Evolutionary conservation across 805 yeast genomes (phyloP).

Genomic region (Schwanniomyces polymorphus): DNA sequence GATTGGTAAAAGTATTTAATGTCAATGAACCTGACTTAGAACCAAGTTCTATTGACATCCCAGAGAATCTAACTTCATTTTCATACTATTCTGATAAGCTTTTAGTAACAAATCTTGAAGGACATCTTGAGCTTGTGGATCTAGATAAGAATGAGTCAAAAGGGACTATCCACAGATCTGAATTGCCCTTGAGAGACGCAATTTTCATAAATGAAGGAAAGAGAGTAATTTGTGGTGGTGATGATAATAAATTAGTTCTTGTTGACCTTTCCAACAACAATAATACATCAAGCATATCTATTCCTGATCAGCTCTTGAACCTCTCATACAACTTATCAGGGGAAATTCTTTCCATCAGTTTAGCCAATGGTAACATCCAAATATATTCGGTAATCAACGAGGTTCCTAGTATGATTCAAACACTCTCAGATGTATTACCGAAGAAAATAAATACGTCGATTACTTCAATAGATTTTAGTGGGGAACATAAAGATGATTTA

Average conservation of each 20-base stretch:
- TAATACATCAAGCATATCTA: conserved; percentile 27
- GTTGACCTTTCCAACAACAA: conserved; percentile 39
- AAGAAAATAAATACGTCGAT: conserved; percentile 31
- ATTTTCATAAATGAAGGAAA: conserved; percentile 62
- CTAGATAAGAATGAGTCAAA: conserved; percentile 24
- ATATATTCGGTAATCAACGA: conserved; percentile 58
- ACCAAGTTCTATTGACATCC: conserved; percentile 57
- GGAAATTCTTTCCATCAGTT: conserved; percentile 57
- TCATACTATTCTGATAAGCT: conserved; percentile 15
- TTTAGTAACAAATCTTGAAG: conserved; percentile 40
- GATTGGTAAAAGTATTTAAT: conserved; percentile 53
- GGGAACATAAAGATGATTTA: conserved; percentile 45
- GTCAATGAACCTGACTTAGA: conserved; percentile 52
- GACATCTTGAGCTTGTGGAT: conserved; percentile 44
- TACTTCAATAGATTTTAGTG: conserved; percentile 35
- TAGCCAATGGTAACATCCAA: conserved; percentile 58
- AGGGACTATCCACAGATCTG: conserved; percentile 44
- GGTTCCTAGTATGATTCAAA: conserved; percentile 50
- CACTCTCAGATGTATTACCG: conserved; percentile 42
- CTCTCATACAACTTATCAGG: conserved; percentile 57
- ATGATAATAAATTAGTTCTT: conserved; percentile 56
- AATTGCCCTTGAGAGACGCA: conserved; percentile 51
- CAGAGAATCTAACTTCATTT: conserved; percentile 47
- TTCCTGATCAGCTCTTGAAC: conserved; percentile 57
- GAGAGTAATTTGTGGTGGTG: conserved; percentile 63